A percentile compares a stretch with the other conserved stretches of the same genome.
phyloP scores from a whole-genome alignment of 306 rosid genomes.

The Castanea sativa region DNA sequence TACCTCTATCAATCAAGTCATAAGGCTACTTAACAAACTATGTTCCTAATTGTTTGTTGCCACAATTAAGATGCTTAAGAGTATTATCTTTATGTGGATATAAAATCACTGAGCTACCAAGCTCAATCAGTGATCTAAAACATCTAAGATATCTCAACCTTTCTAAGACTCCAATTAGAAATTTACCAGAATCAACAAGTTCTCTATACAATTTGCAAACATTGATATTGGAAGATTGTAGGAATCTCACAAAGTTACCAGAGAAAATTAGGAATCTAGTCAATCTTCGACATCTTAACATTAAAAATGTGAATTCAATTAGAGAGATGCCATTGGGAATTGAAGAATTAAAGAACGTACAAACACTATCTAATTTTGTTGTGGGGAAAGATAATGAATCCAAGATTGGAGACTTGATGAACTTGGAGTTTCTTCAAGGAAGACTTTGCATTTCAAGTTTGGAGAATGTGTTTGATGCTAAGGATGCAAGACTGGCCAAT shows the following conservation, averaged over 20 bases:
- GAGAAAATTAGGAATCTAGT: too few species aligned
- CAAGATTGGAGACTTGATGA: not conserved
- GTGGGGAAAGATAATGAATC: too few species aligned
- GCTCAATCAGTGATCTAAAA: fast-evolving
- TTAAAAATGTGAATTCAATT: too few species aligned
- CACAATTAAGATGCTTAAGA: too few species aligned
- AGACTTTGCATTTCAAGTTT: not conserved
- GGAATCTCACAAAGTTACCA: fast-evolving
- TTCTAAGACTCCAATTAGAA: too few species aligned
- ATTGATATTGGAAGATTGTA: fast-evolving
- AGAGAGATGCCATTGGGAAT: not conserved
- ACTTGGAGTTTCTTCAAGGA: not conserved
- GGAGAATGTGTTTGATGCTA: not conserved
- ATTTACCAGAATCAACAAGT: too few species aligned
- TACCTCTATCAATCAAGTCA: fast-evolving
- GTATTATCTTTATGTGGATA: too few species aligned
- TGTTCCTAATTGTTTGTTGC: too few species aligned
- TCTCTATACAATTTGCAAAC: too few species aligned
- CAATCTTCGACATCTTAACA: fast-evolving
- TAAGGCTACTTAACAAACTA: too few species aligned
- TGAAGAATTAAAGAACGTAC: not conserved
- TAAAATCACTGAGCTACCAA: fast-evolving
- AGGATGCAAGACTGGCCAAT: not conserved
- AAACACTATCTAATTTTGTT: fast-evolving
- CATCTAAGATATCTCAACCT: too few species aligned